Conservation (phyloP, 2,329 filamentous ascomycete species). For the Diaporthe sp. region DNA sequence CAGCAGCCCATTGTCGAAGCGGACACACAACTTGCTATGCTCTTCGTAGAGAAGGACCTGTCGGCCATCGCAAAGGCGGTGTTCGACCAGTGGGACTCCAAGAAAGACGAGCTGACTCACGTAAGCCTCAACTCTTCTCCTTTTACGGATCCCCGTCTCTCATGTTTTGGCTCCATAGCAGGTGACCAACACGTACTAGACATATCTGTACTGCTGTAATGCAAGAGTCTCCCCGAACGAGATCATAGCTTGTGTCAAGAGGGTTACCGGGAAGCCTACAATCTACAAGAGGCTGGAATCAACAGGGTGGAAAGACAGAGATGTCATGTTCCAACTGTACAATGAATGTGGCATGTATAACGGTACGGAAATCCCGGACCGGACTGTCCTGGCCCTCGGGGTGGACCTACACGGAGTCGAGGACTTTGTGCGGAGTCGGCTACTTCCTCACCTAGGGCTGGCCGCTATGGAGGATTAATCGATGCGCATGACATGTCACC, state of each 20-base stretch:
- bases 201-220: conserved; percentile 27
- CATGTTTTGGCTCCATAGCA: too few species aligned
- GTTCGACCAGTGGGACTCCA: conserved; percentile 28
- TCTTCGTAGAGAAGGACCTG: conserved; percentile 33
- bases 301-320: conserved; percentile 27
- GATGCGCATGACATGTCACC: too few species aligned
- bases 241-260: conserved; percentile 18
- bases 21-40: conserved; percentile 32
- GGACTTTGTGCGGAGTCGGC: conserved; percentile 21
- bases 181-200: too few species aligned
- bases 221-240: conserved; percentile 13
- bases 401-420: conserved; percentile 20
- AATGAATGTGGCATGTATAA: conserved; percentile 26
- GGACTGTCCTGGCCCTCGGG: conserved; percentile 24
- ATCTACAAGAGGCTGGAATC: conserved; percentile 18
- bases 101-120: conserved; percentile 11
- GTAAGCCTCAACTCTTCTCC: too few species aligned
- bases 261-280: conserved; percentile 12
- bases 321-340: conserved; percentile 27
- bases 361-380: conserved; percentile 13
- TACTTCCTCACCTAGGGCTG: conserved; percentile 30
- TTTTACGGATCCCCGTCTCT: too few species aligned
- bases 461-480: not conserved
- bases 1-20: conserved; percentile 28
- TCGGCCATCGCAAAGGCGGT: conserved; percentile 27